These are phyloP conservation scores for Bryum argenteum DNA, from an alignment of 225 moss, liverwort and hornwort genomes.

Conservation along the genomic window DNA sequence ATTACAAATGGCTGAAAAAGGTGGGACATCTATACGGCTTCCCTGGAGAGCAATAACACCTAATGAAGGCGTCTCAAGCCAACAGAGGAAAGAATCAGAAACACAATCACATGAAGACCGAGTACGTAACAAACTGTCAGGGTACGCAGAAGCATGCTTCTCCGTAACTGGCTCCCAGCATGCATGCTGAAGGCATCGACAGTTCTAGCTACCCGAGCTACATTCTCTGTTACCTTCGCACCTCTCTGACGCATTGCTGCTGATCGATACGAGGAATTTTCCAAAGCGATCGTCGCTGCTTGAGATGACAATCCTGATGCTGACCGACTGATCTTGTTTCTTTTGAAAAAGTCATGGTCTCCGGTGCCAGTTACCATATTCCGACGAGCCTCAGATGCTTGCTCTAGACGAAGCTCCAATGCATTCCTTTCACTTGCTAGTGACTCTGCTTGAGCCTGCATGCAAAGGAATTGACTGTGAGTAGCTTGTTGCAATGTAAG, in stretches of 20 bases:
- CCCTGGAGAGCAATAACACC: background rate
- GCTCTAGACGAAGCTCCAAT: conserved; percentile 71
- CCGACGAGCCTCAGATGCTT: conserved; percentile 65
- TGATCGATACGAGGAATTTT: conserved; percentile 58
- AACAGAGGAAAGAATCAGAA: conserved; percentile 72
- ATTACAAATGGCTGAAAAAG: background rate
- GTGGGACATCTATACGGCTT: background rate
- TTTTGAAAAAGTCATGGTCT: conserved; percentile 70
- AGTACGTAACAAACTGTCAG: conserved; percentile 77
- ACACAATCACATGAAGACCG: conserved; percentile 71
- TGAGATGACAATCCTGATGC: conserved; percentile 61
- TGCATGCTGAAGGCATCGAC: conserved; percentile 79
- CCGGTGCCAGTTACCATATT: conserved; percentile 59
- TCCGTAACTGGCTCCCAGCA: conserved; percentile 75
- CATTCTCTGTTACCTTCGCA: conserved; percentile 73
- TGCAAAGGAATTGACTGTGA: conserved; percentile 5
- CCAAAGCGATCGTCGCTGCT: conserved; percentile 56
- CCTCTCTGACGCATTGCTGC: conserved; percentile 71
- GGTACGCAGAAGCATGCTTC: conserved; percentile 71
- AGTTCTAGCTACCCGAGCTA: conserved; percentile 72
- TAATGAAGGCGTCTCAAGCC: conserved; percentile 52
- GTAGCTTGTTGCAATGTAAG: conserved; percentile 13
- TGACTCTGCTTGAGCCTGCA: conserved; percentile 83
- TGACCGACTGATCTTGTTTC: conserved; percentile 75
- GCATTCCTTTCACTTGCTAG: conserved; percentile 81